Evolutionary conservation across 805 yeast genomes (phyloP).

Genomic region (Lipomyces kockii): DNA sequence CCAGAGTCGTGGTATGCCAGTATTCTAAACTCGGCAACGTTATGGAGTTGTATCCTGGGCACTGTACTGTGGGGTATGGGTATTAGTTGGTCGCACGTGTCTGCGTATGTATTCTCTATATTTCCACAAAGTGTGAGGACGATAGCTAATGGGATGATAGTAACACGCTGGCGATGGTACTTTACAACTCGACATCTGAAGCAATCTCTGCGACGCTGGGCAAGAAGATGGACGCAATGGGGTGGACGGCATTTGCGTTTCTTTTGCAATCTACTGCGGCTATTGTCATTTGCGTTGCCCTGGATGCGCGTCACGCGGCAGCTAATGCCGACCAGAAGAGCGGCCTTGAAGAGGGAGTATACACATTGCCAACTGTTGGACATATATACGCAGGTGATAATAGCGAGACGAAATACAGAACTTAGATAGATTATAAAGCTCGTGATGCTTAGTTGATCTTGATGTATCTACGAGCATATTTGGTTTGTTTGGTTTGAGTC

Average conservation of each 20-base stretch:
- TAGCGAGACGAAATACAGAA: not conserved
- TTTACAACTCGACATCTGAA: slow-evolving; percentile 16
- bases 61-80: slow-evolving; percentile 29
- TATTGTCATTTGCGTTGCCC: slow-evolving; percentile 15
- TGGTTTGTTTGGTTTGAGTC: not conserved
- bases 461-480: not conserved
- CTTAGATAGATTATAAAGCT: not conserved
- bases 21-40: slow-evolving; percentile 7
- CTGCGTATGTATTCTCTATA: slow-evolving; percentile 10
- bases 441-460: not conserved
- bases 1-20: slow-evolving; percentile 18
- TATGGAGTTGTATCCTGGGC: slow-evolving; percentile 26
- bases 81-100: slow-evolving; percentile 28
- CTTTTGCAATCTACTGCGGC: slow-evolving; percentile 13
- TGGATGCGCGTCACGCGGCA: slow-evolving; percentile 7
- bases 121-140: not conserved
- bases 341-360: not conserved
- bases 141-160: not conserved
- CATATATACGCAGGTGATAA: not conserved
- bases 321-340: not conserved
- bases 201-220: slow-evolving; percentile 25
- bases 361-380: slow-evolving; percentile 1
- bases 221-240: slow-evolving; percentile 31
- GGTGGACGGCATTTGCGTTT: slow-evolving; percentile 33
- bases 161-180: slow-evolving; percentile 14